Percentiles rank a stretch among this genome's conserved stretches.
Conservation (phyloP, 306 rosid species). For the Citrullus colocynthis region DNA sequence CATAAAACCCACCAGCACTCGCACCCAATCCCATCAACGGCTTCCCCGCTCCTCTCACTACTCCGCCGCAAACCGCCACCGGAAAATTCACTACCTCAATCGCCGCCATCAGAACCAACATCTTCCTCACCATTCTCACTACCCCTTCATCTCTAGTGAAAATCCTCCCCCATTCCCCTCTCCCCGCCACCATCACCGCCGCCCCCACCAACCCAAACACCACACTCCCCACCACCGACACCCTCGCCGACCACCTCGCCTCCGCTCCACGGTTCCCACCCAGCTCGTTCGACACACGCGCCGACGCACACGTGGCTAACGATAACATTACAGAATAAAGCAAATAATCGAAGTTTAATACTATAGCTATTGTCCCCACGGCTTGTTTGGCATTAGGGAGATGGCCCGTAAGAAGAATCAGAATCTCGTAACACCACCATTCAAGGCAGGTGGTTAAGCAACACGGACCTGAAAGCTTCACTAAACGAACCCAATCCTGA, state of each 20-base stretch:
- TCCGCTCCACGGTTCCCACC: conserved; percentile 38
- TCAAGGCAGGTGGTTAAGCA: conserved; percentile 83
- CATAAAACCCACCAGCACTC: conserved; percentile 63
- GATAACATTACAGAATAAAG: conserved; percentile 60
- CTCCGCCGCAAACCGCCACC: conserved; percentile 64
- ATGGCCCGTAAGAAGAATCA: conserved; percentile 65
- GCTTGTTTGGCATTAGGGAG: conserved; percentile 44
- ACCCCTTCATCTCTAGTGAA: conserved; percentile 45
- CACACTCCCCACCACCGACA: conserved; percentile 33
- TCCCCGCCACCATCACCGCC: conserved; percentile 45
- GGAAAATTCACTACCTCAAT: conserved; percentile 76
- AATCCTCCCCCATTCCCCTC: conserved; percentile 68
- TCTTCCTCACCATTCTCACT: conserved; percentile 53
- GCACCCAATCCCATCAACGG: conserved; percentile 77
- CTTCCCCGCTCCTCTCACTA: conserved; percentile 61
- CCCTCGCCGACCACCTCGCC: conserved; percentile 41
- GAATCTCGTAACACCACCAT: conserved; percentile 95
- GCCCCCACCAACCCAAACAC: conserved; percentile 42
- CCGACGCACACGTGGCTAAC: conserved; percentile 54
- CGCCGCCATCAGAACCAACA: conserved; percentile 58
- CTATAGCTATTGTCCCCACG: conserved; percentile 46
- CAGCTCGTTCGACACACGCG: conserved; percentile 58
- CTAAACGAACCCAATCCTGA: conserved; percentile 45
- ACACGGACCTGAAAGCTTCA: conserved; percentile 69
- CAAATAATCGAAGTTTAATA: conserved; percentile 63